Conservation (phyloP, 305 asterid species). For the Andrographis paniculata region DNA sequence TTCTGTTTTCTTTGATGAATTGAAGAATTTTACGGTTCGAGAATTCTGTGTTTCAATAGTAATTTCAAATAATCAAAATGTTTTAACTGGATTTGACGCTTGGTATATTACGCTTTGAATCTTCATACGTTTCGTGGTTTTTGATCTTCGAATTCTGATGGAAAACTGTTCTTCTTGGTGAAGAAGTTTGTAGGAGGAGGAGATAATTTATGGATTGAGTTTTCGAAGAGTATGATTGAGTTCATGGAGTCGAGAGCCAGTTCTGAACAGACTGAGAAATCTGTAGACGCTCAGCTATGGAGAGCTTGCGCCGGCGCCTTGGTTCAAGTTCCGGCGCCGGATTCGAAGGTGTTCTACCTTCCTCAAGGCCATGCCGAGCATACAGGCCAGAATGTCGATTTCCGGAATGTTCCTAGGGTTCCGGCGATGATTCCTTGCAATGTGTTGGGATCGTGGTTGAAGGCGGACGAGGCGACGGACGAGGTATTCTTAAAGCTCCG, state of each 20-base stretch:
- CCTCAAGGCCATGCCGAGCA: conserved; percentile 91
- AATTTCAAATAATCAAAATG: too few relatives aligned
- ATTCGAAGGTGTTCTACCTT: conserved; percentile 60
- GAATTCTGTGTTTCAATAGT: too few relatives aligned
- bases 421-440: conserved; percentile 47
- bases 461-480: conserved; percentile 76
- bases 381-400: conserved; percentile 44
- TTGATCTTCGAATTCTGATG: conserved; percentile 21
- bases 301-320: conserved; percentile 89
- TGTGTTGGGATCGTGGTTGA: conserved; percentile 42
- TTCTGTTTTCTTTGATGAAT: too few relatives aligned
- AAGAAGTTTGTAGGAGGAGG: too few relatives aligned
- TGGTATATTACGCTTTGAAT: too few relatives aligned
- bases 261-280: conserved; percentile 37
- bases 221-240: conserved; percentile 38
- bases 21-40: too few relatives aligned
- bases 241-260: conserved; percentile 53
- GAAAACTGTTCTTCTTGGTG: too few relatives aligned
- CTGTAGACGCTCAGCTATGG: conserved; percentile 77
- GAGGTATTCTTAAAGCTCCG: conserved; percentile 64
- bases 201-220: conserved; percentile 3
- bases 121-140: conserved; percentile 12
- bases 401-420: conserved; percentile 31
- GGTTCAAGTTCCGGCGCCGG: conserved; percentile 60
- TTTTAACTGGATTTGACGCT: too few relatives aligned